Evolutionary conservation across 768 basidiomycete species (phyloP).

Genomic region (Lepiota venenata): DNA sequence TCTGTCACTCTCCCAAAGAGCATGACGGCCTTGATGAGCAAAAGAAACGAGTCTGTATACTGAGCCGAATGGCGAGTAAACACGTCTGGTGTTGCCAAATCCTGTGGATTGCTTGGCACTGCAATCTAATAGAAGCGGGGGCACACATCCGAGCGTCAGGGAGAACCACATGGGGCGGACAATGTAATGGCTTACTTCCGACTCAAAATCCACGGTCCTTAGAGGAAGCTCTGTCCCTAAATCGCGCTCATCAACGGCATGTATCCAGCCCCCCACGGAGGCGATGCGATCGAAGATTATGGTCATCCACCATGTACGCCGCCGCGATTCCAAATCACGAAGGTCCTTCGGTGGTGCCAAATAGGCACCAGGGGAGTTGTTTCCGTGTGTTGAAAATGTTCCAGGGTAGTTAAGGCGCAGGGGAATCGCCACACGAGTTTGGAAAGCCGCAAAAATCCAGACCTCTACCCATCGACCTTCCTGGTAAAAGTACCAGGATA

Average conservation of each 20-base stretch:
- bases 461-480: slow-evolving; percentile 90
- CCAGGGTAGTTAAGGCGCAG: slow-evolving; percentile 84
- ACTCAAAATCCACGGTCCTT: slow-evolving; percentile 71
- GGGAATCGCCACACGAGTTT: slow-evolving; percentile 78
- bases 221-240: slow-evolving; percentile 83
- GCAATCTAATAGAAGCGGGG: slow-evolving; percentile 37
- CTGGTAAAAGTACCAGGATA: slow-evolving; percentile 91
- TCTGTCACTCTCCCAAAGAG: slow-evolving; percentile 84
- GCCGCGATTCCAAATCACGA: slow-evolving; percentile 71
- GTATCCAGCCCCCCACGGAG: slow-evolving; percentile 82
- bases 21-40: slow-evolving; percentile 83
- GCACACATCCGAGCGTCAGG: background rate
- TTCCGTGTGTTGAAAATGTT: slow-evolving; percentile 68
- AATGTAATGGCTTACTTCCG: slow-evolving; percentile 45
- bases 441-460: slow-evolving; percentile 87
- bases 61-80: slow-evolving; percentile 69
- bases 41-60: slow-evolving; percentile 80
- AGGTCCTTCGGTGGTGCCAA: slow-evolving; percentile 75
- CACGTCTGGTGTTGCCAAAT: slow-evolving; percentile 57
- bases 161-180: background rate
- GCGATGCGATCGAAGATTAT: slow-evolving; percentile 82
- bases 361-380: slow-evolving; percentile 73
- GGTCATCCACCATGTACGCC: slow-evolving; percentile 91
- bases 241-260: slow-evolving; percentile 80
- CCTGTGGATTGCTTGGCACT: slow-evolving; percentile 74